Conservation (phyloP, 2,329 filamentous ascomycete genomes). For the Phyllosticta citriasiana region DNA sequence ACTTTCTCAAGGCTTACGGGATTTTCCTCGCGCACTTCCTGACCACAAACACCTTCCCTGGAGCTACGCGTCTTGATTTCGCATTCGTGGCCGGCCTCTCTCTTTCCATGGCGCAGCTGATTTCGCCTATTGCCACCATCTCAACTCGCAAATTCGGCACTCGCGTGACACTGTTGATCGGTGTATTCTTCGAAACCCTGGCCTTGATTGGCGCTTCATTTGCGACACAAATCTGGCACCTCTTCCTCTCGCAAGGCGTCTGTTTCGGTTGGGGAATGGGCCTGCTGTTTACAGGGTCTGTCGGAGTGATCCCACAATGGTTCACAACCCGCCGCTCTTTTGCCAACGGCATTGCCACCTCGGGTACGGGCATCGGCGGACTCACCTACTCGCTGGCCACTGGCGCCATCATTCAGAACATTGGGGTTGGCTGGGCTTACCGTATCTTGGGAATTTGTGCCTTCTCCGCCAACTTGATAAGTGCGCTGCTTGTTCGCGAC, state of each 20-base stretch:
- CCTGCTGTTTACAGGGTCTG: slow-evolving; percentile 60
- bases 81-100: slow-evolving; percentile 67
- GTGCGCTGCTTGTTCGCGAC: slow-evolving; percentile 57
- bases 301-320: slow-evolving; percentile 63
- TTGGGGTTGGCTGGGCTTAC: slow-evolving; percentile 59
- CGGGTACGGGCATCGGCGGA: slow-evolving; percentile 71
- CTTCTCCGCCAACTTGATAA: slow-evolving; percentile 53
- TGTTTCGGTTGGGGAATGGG: slow-evolving; percentile 70
- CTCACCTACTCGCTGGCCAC: slow-evolving; percentile 57
- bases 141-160: slow-evolving; percentile 54
- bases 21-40: slow-evolving; percentile 73
- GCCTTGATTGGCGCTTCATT: slow-evolving; percentile 64
- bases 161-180: slow-evolving; percentile 53
- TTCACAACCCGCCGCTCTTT: slow-evolving; percentile 58
- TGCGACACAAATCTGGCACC: slow-evolving; percentile 60
- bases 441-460: slow-evolving; percentile 51
- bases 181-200: slow-evolving; percentile 52
- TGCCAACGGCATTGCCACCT: slow-evolving; percentile 57
- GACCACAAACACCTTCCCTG: slow-evolving; percentile 50
- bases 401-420: slow-evolving; percentile 55
- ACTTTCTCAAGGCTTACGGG: slow-evolving; percentile 46
- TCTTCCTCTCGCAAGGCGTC: slow-evolving; percentile 65
- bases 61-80: slow-evolving; percentile 55
- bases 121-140: slow-evolving; percentile 58
- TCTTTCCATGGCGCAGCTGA: slow-evolving; percentile 54